Evolutionary conservation across 306 rosid genomes (phyloP), one percentile per base, ranked within the genome.

Genomic region (Ammopiptanthus mongolicus): DNA sequence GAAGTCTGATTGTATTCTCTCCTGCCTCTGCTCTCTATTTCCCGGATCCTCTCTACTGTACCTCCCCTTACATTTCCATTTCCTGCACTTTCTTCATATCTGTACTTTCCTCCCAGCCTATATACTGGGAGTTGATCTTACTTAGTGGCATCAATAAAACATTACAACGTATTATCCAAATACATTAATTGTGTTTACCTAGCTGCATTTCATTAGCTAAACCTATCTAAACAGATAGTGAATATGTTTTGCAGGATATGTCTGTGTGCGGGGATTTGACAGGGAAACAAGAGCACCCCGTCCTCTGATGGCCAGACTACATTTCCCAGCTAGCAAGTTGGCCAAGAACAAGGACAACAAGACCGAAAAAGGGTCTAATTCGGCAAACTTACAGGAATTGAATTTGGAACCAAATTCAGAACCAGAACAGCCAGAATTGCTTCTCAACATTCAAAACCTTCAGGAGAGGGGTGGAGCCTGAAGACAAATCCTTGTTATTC

Each of bases 241-340:
- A 41, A 79, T 48, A 47, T 73, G 69, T 28, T 71, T 76, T 82
- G 88, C 89, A 95, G 97, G 98, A 11, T 88, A 46, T 81, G 97
- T 95, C 14, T 95, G 98, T 22, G 97, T 95, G 42, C 83, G 98
- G 59, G 98, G 95, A 70, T 91, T 91, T 77, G 93, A 95, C 56
- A 82, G 85, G 47, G 53, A 59, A 75, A 75, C 75, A 0, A 47
- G 97, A 39, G 87, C 93, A 36, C 98, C 98, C 1, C 96, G 97
- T 1, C 98, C 98, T 53, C 66, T 95, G 42, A 78, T 73, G 62
- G 91, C 96, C 5, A 87, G 97, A 69, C 82, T 91, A 12, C 98
- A 91, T 75, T 86, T 76, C 84, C 88, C 97, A 19, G 89, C 87
- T 14, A 95, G 97, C 93, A 95, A 64, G 85, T 31, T 73, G 86